Conservation (phyloP, 495 filamentous ascomycete species). For the Sabuloglossum arenarium region DNA sequence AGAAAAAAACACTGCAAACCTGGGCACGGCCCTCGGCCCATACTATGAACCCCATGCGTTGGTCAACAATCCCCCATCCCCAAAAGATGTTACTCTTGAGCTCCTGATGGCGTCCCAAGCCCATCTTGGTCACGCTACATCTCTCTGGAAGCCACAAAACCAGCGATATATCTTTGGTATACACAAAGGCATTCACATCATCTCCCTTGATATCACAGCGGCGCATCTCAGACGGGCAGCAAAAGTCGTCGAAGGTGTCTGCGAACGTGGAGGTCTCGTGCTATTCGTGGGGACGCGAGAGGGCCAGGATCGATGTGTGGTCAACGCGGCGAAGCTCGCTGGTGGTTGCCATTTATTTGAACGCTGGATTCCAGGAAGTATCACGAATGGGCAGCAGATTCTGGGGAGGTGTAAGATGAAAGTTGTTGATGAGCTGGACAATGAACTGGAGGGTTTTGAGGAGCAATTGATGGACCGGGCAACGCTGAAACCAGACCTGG, state of each 20-base stretch:
- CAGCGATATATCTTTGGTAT: conserved; percentile 88
- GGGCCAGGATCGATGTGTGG: conserved; percentile 58
- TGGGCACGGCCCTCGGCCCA: conserved; percentile 32
- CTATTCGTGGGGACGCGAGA: conserved; percentile 76
- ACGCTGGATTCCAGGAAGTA: conserved; percentile 76
- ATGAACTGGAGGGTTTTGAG: conserved; percentile 41
- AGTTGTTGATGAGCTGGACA: conserved; percentile 51
- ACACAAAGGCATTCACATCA: conserved; percentile 79
- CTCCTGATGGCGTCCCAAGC: conserved; percentile 76
- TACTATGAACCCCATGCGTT: conserved; percentile 49
- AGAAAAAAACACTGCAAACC: conserved; percentile 17
- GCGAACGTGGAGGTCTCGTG: conserved; percentile 61
- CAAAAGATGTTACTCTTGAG: conserved; percentile 71
- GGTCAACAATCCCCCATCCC: conserved; percentile 47
- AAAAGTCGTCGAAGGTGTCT: conserved; percentile 70
- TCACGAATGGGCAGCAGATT: conserved; percentile 86
- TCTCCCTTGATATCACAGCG: conserved; percentile 69
- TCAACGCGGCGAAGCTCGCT: conserved; percentile 58
- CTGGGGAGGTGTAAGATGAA: conserved; percentile 41
- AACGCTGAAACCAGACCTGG: conserved; percentile 66
- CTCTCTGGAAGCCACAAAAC: conserved; percentile 90
- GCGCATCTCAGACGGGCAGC: conserved; percentile 78
- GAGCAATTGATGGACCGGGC: conserved; percentile 36
- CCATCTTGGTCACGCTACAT: conserved; percentile 81
- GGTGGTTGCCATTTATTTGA: conserved; percentile 77